Percentiles rank a stretch among this genome's conserved stretches.
phyloP scores from a whole-genome alignment of 2,329 filamentous ascomycete species.

The Aspergillus sojae region DNA sequence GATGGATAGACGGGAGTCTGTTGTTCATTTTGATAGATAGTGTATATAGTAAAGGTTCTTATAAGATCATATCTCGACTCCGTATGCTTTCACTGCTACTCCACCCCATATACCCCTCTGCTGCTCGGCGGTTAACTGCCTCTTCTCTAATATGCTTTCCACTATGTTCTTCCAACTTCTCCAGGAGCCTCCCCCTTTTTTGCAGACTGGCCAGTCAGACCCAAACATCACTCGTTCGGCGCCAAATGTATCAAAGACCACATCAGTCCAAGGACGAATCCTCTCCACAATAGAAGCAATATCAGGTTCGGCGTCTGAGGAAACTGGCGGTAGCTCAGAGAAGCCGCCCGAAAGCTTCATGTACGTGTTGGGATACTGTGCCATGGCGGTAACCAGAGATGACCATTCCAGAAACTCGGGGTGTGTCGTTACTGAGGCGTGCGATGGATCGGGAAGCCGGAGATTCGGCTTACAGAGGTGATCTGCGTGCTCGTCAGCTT shows the following conservation, averaged over 20 bases:
- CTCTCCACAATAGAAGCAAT: conserved; percentile 53
- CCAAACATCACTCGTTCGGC: conserved; percentile 80
- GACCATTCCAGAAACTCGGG: conserved; percentile 70
- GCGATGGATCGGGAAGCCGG: conserved; percentile 56
- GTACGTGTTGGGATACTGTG: conserved; percentile 67
- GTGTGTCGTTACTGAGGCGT: conserved; percentile 42
- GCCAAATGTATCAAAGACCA: conserved; percentile 73
- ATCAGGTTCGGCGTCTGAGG: conserved; percentile 21
- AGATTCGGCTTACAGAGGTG: conserved; percentile 90
- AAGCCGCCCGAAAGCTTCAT: conserved; percentile 92
- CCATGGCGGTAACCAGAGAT: conserved; percentile 67
- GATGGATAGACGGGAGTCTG: not conserved
- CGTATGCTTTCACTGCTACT: conserved; percentile 73
- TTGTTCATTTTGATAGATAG: conserved; percentile 6
- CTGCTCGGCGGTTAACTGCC: conserved; percentile 60
- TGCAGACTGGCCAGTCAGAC: conserved; percentile 92
- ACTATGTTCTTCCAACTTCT: conserved; percentile 74
- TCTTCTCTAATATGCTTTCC: conserved; percentile 59
- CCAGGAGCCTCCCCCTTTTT: conserved; percentile 71
- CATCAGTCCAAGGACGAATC: conserved; percentile 71
- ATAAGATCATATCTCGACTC: conserved; percentile 25
- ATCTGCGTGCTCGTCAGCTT: conserved; percentile 54
- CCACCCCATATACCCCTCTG: conserved; percentile 70
- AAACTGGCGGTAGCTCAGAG: conserved; percentile 68
- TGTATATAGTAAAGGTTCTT: not conserved